A percentile compares a stretch with the other conserved stretches of the same genome.
Conservation (phyloP, 768 basidiomycete genomes). For the Mrakia frigida region DNA sequence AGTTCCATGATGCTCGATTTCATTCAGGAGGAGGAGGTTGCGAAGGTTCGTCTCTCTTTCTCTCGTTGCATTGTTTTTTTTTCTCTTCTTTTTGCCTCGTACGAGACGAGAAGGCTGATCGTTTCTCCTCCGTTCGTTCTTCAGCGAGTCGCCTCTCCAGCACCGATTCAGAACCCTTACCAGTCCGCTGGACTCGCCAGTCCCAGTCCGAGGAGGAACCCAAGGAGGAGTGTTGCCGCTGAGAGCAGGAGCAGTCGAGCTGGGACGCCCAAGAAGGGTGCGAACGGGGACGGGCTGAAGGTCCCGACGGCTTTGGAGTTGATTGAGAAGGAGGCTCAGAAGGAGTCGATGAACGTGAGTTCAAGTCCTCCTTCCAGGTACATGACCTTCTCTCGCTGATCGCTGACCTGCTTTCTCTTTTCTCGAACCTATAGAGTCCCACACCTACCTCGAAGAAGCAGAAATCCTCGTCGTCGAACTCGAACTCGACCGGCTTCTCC, state of each 20-base stretch:
- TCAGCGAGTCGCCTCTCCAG: conserved; percentile 1
- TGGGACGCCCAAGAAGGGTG: neutral
- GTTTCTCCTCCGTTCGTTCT: neutral
- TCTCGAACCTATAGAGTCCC: neutral
- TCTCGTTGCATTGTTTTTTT: too few species aligned
- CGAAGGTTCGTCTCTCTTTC: conserved; percentile 1
- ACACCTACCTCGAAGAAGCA: conserved; percentile 20
- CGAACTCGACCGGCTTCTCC: neutral
- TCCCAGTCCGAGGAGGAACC: conserved; percentile 26
- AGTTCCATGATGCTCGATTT: conserved; percentile 24
- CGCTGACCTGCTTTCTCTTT: neutral
- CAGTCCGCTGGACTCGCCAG: conserved; percentile 28
- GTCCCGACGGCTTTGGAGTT: conserved; percentile 8
- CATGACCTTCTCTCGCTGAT: neutral
- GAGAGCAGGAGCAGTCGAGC: conserved; percentile 15
- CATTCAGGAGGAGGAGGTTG: conserved; percentile 26
- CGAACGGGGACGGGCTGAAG: neutral
- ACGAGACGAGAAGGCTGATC: neutral
- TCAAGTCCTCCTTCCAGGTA: neutral
- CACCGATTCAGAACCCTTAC: conserved; percentile 24
- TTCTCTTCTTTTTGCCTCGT: neutral
- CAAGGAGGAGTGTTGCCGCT: conserved; percentile 15
- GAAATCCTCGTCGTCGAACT: neutral
- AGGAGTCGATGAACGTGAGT: conserved; percentile 5
- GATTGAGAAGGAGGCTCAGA: conserved; percentile 22